Percentiles rank a stretch among this genome's conserved stretches.
Conservation (phyloP, 495 filamentous ascomycete genomes). For the Xylaria cubensis region DNA sequence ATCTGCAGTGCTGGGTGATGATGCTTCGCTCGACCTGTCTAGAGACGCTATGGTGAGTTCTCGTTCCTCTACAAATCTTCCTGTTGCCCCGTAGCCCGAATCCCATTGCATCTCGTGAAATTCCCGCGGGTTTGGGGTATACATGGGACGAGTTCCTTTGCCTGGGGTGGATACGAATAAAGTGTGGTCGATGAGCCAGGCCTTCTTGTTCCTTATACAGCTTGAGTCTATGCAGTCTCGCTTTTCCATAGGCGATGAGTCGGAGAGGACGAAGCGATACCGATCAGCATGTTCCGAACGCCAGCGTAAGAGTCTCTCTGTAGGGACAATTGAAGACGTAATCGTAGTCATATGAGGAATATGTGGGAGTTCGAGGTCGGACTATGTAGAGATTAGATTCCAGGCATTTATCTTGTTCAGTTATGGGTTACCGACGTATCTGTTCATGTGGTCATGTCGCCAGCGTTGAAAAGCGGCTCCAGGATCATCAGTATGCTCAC, state of each 20-base stretch:
- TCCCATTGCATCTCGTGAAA: constrained; percentile 45
- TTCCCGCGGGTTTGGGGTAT: constrained; percentile 38
- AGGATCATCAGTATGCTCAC: constrained; percentile 43
- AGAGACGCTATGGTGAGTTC: constrained; percentile 32
- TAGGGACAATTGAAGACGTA: constrained; percentile 42
- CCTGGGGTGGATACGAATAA: constrained; percentile 38
- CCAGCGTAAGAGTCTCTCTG: constrained; percentile 37
- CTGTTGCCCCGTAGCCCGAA: constrained; percentile 30
- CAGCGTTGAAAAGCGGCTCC: constrained; percentile 44
- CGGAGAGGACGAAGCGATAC: constrained; percentile 42
- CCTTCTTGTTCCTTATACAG: constrained; percentile 40
- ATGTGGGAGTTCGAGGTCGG: constrained; percentile 42
- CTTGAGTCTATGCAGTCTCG: constrained; percentile 33
- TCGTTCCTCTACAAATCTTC: constrained; percentile 37
- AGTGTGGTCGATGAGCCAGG: constrained; percentile 45
- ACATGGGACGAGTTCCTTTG: constrained; percentile 39
- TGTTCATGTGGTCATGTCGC: constrained; percentile 43
- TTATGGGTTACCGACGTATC: constrained; percentile 36
- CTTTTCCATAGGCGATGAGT: constrained; percentile 32
- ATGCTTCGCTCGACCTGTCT: constrained; percentile 28
- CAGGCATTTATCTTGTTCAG: not conserved
- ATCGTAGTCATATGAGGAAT: constrained; percentile 46
- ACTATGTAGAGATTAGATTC: constrained; percentile 33
- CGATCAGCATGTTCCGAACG: constrained; percentile 34
- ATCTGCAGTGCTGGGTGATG: constrained; percentile 32